A percentile compares a stretch with the other conserved stretches of the same genome.
phyloP scores from a whole-genome alignment of 1,284 basidiomycete genomes.

The Inonotus hispidus region DNA sequence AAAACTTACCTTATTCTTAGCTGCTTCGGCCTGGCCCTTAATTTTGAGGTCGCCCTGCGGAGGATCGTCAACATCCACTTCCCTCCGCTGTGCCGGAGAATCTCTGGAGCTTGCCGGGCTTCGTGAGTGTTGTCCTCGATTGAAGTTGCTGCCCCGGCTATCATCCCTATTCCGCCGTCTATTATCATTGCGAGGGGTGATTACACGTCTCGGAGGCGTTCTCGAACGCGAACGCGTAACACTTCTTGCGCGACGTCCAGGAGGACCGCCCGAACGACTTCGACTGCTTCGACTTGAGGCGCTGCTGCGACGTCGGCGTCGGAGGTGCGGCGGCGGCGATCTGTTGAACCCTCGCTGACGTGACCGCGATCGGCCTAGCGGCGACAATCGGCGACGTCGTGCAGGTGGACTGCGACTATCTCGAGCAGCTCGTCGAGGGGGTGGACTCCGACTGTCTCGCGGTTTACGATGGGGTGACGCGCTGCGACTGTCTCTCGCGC shows the following conservation, averaged over 20 bases:
- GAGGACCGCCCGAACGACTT: constrained; percentile 14
- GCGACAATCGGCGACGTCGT: constrained; percentile 20
- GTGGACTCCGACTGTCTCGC: constrained; percentile 27
- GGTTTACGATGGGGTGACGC: constrained; percentile 20
- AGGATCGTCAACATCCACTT: constrained; percentile 44
- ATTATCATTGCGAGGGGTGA: background rate
- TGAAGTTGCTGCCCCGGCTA: constrained; percentile 24
- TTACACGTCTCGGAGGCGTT: constrained; percentile 11
- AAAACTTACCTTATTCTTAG: constrained; percentile 40
- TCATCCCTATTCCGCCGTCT: constrained; percentile 18
- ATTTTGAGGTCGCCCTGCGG: constrained; percentile 56
- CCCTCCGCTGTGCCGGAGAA: constrained; percentile 18
- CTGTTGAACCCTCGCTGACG: constrained; percentile 12
- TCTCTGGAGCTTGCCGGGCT: constrained; percentile 25
- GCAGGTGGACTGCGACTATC: constrained; percentile 24
- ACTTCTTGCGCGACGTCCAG: constrained; percentile 16
- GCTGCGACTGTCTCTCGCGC: constrained; percentile 22
- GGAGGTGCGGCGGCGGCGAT: constrained; percentile 15
- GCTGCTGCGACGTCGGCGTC: constrained; percentile 4
- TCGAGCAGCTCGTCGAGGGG: constrained; percentile 29
- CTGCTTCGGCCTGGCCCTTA: constrained; percentile 59
- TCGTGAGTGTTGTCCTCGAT: constrained; percentile 11
- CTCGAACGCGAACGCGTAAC: constrained; percentile 11
- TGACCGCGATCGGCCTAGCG: constrained; percentile 5
- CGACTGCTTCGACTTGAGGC: constrained; percentile 22